Conservation (phyloP, 768 basidiomycete species). For the Gelatoporia subvermispora region DNA sequence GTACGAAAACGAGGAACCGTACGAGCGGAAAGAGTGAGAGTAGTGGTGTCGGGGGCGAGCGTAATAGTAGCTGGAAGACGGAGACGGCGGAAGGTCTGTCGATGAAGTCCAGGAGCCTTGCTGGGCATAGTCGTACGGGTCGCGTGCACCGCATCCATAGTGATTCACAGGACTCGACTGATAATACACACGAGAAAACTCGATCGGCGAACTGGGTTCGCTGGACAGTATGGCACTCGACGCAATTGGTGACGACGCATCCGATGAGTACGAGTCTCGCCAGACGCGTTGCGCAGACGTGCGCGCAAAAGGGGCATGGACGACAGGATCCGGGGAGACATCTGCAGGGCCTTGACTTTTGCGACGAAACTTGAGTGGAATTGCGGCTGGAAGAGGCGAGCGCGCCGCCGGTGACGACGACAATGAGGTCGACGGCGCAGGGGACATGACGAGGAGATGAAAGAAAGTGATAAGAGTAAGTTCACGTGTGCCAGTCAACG, state of each 20-base stretch:
- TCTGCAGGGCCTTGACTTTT: conserved; percentile 8
- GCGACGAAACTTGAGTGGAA: conserved; percentile 15
- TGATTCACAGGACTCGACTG: conserved; percentile 3
- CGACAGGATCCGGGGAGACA: not conserved
- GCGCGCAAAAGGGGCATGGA: not conserved
- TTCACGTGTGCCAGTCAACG: no score
- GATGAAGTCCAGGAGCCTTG: not conserved
- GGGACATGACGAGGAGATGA: not conserved
- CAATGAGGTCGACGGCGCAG: not conserved
- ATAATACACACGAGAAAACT: not conserved
- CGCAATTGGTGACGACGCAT: conserved; percentile 3
- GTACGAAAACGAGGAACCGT: conserved; percentile 1
- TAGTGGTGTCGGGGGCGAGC: conserved; percentile 3
- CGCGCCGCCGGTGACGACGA: conserved; percentile 18
- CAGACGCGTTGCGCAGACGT: not conserved
- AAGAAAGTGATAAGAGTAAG: not conserved
- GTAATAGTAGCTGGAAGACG: not conserved
- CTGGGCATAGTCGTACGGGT: not conserved
- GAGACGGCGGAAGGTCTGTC: no score
- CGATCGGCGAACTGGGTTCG: not conserved
- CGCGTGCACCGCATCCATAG: not conserved
- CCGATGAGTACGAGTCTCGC: not conserved
- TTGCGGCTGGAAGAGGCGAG: not conserved
- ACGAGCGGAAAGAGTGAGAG: conserved; percentile 1
- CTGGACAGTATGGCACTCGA: not conserved